Evolutionary conservation across 2,329 filamentous ascomycete species (phyloP).

Genomic region (Teratosphaeria destructans): DNA sequence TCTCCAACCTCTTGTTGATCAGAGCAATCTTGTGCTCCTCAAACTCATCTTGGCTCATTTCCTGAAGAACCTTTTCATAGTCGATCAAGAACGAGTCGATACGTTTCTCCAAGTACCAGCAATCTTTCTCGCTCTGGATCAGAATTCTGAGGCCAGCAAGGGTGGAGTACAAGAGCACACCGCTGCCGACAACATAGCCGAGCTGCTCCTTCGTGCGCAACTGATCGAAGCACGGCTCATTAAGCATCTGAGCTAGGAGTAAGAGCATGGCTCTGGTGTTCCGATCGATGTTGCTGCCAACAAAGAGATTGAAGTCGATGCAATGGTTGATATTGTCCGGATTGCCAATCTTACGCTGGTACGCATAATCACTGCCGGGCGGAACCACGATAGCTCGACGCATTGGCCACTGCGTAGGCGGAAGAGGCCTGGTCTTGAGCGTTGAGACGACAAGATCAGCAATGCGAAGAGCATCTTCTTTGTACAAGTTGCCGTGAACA

Average conservation of each 20-base stretch:
- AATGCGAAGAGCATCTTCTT: slow-evolving; percentile 69
- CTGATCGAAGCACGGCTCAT: slow-evolving; percentile 90
- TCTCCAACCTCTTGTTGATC: slow-evolving; percentile 77
- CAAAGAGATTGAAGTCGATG: slow-evolving; percentile 38
- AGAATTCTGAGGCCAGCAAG: slow-evolving; percentile 73
- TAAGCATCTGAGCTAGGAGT: slow-evolving; percentile 78
- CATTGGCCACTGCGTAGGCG: slow-evolving; percentile 69
- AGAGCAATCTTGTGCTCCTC: slow-evolving; percentile 85
- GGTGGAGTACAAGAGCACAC: slow-evolving; percentile 61
- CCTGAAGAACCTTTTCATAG: slow-evolving; percentile 55
- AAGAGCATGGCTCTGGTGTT: slow-evolving; percentile 63
- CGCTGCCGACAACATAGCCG: slow-evolving; percentile 90
- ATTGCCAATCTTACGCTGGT: slow-evolving; percentile 70
- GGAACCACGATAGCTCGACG: slow-evolving; percentile 68
- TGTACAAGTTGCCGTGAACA: slow-evolving; percentile 86
- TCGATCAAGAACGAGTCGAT: slow-evolving; percentile 73
- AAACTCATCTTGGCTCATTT: slow-evolving; percentile 76
- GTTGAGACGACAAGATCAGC: slow-evolving; percentile 72
- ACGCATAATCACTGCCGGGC: slow-evolving; percentile 72
- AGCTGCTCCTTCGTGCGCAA: slow-evolving; percentile 94
- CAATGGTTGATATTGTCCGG: slow-evolving; percentile 65
- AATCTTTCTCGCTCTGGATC: slow-evolving; percentile 83
- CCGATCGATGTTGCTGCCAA: slow-evolving; percentile 47
- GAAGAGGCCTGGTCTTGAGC: slow-evolving; percentile 62
- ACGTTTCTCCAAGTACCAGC: slow-evolving; percentile 72